A percentile compares a stretch with the other conserved stretches of the same genome.
Conservation (phyloP, 2,329 filamentous ascomycete genomes). For the Pseudogymnoascus sp. region DNA sequence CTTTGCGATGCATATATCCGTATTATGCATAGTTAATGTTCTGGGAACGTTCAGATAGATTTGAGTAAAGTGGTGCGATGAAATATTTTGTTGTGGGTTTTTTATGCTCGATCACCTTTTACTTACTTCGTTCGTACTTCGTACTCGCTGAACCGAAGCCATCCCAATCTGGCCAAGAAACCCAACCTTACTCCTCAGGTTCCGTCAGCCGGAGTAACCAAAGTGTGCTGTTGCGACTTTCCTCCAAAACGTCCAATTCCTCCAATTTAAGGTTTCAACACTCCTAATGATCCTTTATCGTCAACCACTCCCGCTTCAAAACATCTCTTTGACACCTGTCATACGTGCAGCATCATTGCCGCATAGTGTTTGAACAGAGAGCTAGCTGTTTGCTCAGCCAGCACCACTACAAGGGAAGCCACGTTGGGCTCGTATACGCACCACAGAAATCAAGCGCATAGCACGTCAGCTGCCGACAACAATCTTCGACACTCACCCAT, state of each 20-base stretch:
- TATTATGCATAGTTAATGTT: neutral
- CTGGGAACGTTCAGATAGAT: neutral
- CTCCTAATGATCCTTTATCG: neutral
- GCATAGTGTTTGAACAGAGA: slow-evolving; percentile 3
- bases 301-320: neutral
- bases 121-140: neutral
- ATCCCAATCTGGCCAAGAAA: slow-evolving; percentile 6
- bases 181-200: neutral
- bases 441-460: neutral
- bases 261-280: neutral
- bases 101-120: neutral
- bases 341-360: neutral
- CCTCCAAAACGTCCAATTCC: neutral
- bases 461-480: neutral
- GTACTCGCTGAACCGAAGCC: neutral
- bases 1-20: neutral
- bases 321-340: neutral
- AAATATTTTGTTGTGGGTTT: slow-evolving; percentile 2
- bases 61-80: neutral
- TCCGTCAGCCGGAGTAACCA: slow-evolving; percentile 1
- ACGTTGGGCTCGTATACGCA: neutral
- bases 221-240: slow-evolving; percentile 1
- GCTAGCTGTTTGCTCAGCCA: slow-evolving; percentile 4
- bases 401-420: neutral
- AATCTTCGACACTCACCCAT: neutral